Evolutionary conservation across 176 grass and related monocot species (phyloP).

Genomic region (Echinochloa phyllopogon): DNA sequence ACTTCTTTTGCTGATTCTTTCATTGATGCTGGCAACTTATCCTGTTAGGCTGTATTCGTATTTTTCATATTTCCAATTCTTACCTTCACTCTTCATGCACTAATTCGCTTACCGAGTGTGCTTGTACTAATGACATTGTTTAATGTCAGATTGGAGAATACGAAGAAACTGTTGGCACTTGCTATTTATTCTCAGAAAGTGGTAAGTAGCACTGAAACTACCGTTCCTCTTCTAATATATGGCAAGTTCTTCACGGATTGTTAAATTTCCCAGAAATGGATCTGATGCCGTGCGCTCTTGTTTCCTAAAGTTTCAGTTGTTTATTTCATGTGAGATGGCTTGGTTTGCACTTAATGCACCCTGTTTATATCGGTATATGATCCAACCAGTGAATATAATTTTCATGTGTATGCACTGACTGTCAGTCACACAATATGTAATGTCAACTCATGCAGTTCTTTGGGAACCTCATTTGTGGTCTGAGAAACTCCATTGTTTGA

Average conservation of each 20-base stretch:
- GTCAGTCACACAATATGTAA: constrained; percentile 14
- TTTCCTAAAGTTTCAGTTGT: not conserved
- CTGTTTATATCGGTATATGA: not conserved
- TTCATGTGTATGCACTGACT: constrained; percentile 2
- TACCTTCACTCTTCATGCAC: not conserved
- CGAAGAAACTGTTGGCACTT: constrained; percentile 82
- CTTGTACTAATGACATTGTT: constrained; percentile 17
- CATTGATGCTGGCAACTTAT: not conserved
- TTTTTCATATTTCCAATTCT: not conserved
- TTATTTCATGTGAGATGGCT: not conserved
- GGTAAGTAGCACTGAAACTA: constrained; percentile 38
- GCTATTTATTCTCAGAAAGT: constrained; percentile 77
- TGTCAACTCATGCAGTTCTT: constrained; percentile 17
- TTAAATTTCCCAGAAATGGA: not conserved
- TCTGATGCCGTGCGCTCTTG: not conserved
- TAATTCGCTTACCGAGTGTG: not conserved
- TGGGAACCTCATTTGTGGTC: not conserved
- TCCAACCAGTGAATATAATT: not conserved
- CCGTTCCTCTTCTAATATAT: not conserved
- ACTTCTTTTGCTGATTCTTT: not conserved
- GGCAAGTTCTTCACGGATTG: not conserved
- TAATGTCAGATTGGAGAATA: constrained; percentile 81
- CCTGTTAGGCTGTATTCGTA: not conserved
- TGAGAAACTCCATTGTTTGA: not conserved
- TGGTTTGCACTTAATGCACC: not conserved